Conservation (phyloP, 2,329 filamentous ascomycete species). For the Calonectria henricotiae region DNA sequence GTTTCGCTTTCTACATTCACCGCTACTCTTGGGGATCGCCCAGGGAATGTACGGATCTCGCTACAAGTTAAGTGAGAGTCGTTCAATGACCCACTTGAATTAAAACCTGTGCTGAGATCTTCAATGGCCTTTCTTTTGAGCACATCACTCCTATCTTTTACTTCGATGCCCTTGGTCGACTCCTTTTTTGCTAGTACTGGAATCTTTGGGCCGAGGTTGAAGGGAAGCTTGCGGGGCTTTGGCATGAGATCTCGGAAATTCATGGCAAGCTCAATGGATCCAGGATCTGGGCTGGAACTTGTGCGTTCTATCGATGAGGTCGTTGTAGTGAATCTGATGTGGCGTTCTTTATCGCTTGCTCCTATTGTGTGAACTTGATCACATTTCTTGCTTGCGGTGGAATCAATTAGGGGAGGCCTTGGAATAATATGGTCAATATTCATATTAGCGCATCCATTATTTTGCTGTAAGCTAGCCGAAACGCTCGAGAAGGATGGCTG, state of each 20-base stretch:
- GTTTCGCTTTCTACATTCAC: no score
- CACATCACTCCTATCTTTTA: no score
- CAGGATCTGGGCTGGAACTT: not conserved
- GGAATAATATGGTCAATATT: not conserved
- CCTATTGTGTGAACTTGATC: not conserved
- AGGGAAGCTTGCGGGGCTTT: conserved; percentile 54
- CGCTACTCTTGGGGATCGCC: not conserved
- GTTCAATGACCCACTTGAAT: not conserved
- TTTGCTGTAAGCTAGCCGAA: not conserved
- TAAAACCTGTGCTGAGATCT: no score
- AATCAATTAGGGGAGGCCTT: not conserved
- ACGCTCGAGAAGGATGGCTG: not conserved
- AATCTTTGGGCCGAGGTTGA: conserved; percentile 35
- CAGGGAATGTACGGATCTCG: not conserved
- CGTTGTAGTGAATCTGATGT: no score
- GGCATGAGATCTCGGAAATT: conserved; percentile 55
- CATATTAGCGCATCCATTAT: no score
- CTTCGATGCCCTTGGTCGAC: not conserved
- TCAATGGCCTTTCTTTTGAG: not conserved
- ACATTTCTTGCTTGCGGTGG: not conserved
- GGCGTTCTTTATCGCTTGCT: no score
- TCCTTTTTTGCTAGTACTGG: not conserved
- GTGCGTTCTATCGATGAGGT: not conserved
- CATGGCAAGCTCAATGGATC: not conserved
- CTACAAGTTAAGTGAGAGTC: not conserved